phyloP scores from a whole-genome alignment of 331 rosid species.

The Stylosanthes scabra region DNA sequence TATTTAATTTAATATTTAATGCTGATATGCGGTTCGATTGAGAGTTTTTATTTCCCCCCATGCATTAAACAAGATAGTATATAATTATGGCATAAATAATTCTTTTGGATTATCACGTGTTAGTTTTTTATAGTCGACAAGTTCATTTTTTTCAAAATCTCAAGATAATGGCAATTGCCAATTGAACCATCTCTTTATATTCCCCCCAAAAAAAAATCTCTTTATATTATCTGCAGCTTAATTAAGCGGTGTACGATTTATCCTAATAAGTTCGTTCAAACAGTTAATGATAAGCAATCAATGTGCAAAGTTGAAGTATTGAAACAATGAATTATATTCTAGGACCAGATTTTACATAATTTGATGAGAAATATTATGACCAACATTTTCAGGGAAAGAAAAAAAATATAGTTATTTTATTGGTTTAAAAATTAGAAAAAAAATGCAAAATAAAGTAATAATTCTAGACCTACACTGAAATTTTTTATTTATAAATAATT shows the following conservation, averaged over 20 bases:
- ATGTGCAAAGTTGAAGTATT: neutral
- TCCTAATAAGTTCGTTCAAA: neutral
- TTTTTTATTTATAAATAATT: no score
- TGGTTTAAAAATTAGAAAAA: no score
- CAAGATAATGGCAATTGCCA: neutral
- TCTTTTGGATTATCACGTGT: neutral
- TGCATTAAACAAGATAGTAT: neutral
- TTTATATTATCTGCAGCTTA: neutral
- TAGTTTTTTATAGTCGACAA: neutral
- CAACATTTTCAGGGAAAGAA: no score
- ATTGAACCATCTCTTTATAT: neutral
- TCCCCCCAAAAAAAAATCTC: neutral
- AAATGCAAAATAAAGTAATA: no score
- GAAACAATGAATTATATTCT: no score
- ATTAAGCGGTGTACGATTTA: neutral
- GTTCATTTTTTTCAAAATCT: neutral
- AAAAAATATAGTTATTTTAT: no score
- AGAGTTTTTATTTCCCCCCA: neutral
- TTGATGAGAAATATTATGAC: no score
- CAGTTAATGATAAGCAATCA: neutral
- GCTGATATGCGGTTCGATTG: neutral
- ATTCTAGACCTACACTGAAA: no score
- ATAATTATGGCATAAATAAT: no score
- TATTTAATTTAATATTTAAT: no score
- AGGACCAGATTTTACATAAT: no score